Base-by-base conservation (phyloP, 768 basidiomycete genomes). In the Kwoniella europaea region DNA sequence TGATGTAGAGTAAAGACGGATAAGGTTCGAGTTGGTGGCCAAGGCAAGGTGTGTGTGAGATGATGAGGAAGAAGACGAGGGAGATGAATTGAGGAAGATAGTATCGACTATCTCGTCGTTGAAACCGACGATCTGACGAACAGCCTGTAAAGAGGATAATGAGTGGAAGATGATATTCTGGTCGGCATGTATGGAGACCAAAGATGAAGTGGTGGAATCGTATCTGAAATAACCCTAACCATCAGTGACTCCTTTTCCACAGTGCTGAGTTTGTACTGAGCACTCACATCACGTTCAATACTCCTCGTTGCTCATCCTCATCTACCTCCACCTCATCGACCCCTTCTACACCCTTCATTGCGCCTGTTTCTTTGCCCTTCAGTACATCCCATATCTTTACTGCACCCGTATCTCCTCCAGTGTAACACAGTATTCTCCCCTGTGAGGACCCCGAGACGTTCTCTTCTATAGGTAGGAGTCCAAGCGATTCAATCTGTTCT, bases 81-180 rank as follows among this genome's bases (percentile, higher is more conserved):
- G 77, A 20, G 81, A 58, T 22, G 85, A 81, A 27, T 77, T 80
- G 69, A 99, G 87, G 85, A 94, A 93, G 29, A 88, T 86, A 4
- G 90, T 88, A 77, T 98, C 97, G 62, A 98, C 91, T 74, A 98
- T 94, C 84, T 98, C 96, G 84, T 99, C 97, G 82, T 98, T 98
- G 87, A 91, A 99, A 0, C 97, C 97, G 76, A 98, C 90, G 74
- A 98, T 85, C 76, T 98, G 96, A 18, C 92, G 90, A 2, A 87
- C 85, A 27, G 92, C 84, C 10, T 87, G 85, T 42, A 87, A 87
- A 1, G 88, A 88, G n/a, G 86, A 82, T 9, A 96, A 85, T 2
- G 92, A 94, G 83, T 94, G 90, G 85, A 93, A 93, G 58, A 94
- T 87, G 75, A 99, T 95, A 75, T 98, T 99, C 84, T 98, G 97